Base-by-base conservation (phyloP, 371 early-diverging fungal genomes). In the Nematocida ausubeli region DNA sequence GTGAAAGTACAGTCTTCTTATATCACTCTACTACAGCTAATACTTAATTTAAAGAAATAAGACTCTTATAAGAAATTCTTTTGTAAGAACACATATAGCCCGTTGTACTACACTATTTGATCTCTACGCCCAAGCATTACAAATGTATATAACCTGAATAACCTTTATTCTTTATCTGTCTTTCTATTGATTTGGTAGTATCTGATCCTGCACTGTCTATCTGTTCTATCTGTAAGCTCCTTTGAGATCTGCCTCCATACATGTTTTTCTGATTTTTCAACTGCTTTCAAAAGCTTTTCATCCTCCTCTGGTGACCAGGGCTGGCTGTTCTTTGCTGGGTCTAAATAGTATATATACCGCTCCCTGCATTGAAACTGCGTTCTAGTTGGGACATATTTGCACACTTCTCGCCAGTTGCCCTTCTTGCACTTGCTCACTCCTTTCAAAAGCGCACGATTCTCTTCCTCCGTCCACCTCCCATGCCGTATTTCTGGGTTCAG, bases 401-500 rank as follows among this genome's bases (percentile, higher is more conserved):
- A 50, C n/a, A 81, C 50, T 28, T 58, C 42, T 19, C 32, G 44
- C 81, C 81, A 81, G 68, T 81, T 64, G 5, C 70, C 65, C 22
- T 70, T 40, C 57, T 52, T 64, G 67, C 49, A 37, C 50, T 34
- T 80, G 24, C 50, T 14, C 6, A 75, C 64, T 2, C 62, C 57
- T 9, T 49, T 22, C 28, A 63, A 28, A 14, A 81, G 66, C 3
- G 52, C 28, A 14, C 26, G 44, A 57, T 81, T 78, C 40, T 81
- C 81, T 57, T 81, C 69, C 56, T 54, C 24, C 24, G 52, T 39
- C 81, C 81, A 81, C 30, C 62, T 81, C 5, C 90, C 89, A 0
- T 89, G 88, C 24, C 88, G 87, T 35, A 91, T 91, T 0, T 88
- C 88, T 0, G 93, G 92, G 73, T 89, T 87, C 19, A 92, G 65